These are phyloP conservation scores for Elasticomyces elasticus DNA, from an alignment of 495 filamentous ascomycete genomes.

Conservation along the genomic window DNA sequence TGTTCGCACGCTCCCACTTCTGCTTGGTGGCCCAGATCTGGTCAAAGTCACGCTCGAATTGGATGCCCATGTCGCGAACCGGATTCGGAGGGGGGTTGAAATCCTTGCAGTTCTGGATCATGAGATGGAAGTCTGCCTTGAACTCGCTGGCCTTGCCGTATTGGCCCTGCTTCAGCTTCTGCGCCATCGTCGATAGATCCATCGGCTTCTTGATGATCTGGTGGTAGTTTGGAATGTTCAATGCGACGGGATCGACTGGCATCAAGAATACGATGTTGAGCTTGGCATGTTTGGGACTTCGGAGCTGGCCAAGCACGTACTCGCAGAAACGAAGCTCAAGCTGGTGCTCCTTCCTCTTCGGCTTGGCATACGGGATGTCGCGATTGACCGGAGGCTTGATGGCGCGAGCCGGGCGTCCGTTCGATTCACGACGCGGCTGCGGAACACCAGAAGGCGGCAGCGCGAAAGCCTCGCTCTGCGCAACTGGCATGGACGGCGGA, in stretches of 20 bases:
- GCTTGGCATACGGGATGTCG: conserved; percentile 78
- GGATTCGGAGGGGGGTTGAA: conserved; percentile 80
- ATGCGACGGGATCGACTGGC: conserved; percentile 85
- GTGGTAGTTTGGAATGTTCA: conserved; percentile 90
- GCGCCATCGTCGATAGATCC: conserved; percentile 70
- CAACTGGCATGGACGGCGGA: conserved; percentile 27
- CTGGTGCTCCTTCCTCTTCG: conserved; percentile 84
- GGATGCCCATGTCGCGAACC: conserved; percentile 58
- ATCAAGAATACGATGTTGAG: conserved; percentile 61
- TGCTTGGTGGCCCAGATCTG: conserved; percentile 62
- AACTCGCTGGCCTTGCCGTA: conserved; percentile 81
- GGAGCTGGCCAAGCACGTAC: conserved; percentile 64
- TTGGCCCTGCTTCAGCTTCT: conserved; percentile 67
- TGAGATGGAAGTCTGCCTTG: conserved; percentile 67
- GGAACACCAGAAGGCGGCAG: conserved; percentile 70
- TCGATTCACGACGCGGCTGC: conserved; percentile 79
- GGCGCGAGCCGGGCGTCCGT: conserved; percentile 81
- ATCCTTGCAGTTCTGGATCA: conserved; percentile 80
- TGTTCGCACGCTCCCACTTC: conserved; percentile 64
- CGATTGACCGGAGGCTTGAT: conserved; percentile 83
- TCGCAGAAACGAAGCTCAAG: conserved; percentile 87
- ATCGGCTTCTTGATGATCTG: conserved; percentile 92
- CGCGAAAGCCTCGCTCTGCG: conserved; percentile 49
- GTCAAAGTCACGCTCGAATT: conserved; percentile 63
- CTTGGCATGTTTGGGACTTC: conserved; percentile 57